These are phyloP conservation scores for Fusarium fracticaudum DNA, from an alignment of 2,329 filamentous ascomycete species.

Conservation along the genomic window DNA sequence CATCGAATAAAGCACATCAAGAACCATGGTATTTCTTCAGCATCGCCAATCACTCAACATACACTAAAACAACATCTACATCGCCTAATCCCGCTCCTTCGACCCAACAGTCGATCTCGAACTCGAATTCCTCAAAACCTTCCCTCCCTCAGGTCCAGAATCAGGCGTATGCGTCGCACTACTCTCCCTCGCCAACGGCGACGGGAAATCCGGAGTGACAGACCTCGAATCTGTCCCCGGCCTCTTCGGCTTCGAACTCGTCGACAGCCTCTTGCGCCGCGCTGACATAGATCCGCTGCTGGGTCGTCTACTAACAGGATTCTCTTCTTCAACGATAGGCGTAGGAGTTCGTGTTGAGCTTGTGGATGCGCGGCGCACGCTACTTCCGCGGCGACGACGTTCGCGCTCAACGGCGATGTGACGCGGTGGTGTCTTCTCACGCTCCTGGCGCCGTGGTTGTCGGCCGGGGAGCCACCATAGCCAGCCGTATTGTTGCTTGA, in stretches of 20 bases:
- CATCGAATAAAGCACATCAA: not conserved
- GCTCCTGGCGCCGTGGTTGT: constrained; percentile 47
- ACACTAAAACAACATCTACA: not conserved
- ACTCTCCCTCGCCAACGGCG: constrained; percentile 62
- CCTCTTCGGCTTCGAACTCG: constrained; percentile 55
- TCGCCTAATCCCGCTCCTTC: constrained; percentile 17
- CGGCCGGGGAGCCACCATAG: constrained; percentile 87
- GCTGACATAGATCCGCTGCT: constrained; percentile 62
- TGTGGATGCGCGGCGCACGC: constrained; percentile 61
- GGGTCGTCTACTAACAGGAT: constrained; percentile 52
- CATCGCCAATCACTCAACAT: not conserved
- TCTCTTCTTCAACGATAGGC: constrained; percentile 60
- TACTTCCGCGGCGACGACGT: constrained; percentile 61
- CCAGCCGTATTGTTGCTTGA: constrained; percentile 75
- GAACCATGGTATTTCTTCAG: not conserved
- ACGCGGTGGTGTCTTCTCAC: constrained; percentile 55
- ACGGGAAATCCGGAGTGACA: constrained; percentile 64
- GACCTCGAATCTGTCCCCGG: constrained; percentile 60
- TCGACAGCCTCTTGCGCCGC: constrained; percentile 61
- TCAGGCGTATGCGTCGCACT: constrained; percentile 44
- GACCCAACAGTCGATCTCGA: constrained; percentile 35
- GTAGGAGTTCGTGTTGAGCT: constrained; percentile 62
- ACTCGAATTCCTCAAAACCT: constrained; percentile 38
- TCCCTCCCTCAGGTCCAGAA: constrained; percentile 31
- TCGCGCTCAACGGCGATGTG: constrained; percentile 57